These are phyloP conservation scores for Phytophthora citrophthora DNA, from an alignment of 352 stramenopile species.

Conservation along the genomic window DNA sequence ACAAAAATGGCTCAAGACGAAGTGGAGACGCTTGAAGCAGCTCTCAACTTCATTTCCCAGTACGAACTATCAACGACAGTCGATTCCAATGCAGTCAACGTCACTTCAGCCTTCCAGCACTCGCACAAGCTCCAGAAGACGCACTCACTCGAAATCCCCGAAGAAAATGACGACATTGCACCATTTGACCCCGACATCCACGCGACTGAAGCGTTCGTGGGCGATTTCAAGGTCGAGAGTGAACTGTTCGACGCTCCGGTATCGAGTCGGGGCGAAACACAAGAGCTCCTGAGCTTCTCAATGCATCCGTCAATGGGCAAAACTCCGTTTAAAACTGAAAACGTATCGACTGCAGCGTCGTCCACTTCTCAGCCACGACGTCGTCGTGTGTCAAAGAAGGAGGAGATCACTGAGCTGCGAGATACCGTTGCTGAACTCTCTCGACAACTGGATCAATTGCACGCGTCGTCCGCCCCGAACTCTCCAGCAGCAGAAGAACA, in stretches of 20 bases:
- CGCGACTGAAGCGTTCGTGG: conserved; percentile 17
- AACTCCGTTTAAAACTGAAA: background rate
- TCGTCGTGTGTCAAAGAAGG: conserved; percentile 24
- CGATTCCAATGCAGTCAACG: conserved; percentile 7
- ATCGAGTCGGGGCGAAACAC: background rate
- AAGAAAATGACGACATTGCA: background rate
- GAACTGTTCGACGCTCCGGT: conserved; percentile 16
- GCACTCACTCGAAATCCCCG: conserved; percentile 29
- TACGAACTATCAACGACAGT: conserved; percentile 17
- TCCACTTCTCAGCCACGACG: background rate
- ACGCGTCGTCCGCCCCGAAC: conserved; percentile 14
- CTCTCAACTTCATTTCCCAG: conserved; percentile 32
- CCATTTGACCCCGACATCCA: conserved; percentile 18
- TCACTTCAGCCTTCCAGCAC: conserved; percentile 23
- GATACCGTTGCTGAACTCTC: conserved; percentile 29
- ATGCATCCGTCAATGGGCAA: background rate
- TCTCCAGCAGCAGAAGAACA: conserved; percentile 15
- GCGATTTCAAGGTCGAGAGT: conserved; percentile 22
- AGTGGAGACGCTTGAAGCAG: conserved; percentile 28
- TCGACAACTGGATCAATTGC: conserved; percentile 29
- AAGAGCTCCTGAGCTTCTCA: conserved; percentile 3
- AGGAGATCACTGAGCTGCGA: conserved; percentile 38
- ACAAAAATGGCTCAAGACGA: conserved; percentile 28
- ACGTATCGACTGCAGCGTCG: no score
- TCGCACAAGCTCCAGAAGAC: conserved; percentile 21